Evolutionary conservation across 352 stramenopile species (phyloP), one percentile per base, ranked within the genome.

Genomic region (Pythium dissimile): DNA sequence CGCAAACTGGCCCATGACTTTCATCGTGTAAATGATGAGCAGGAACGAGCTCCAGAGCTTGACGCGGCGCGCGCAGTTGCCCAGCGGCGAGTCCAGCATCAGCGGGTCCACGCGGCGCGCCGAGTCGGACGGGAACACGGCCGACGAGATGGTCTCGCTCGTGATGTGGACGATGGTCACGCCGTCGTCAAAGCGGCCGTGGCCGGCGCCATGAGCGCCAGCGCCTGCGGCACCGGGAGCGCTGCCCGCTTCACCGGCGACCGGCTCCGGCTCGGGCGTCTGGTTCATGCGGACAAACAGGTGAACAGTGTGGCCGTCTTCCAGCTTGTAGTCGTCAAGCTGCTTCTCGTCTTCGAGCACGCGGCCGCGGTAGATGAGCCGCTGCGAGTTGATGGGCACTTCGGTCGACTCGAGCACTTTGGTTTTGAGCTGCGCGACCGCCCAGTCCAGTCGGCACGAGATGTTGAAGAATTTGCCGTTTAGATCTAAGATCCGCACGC

Each of bases 251-350:
- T 42, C 31, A 2, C 27, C 38, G 8, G 53, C 42, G 8, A 38
- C 44, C n/a, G 77, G 73, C 54, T 91, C 78, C 0, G 77, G 64
- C 35, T 92, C 83, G 5, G 80, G 75, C 8, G 66, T 80, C n/a
- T 70, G 69, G 1, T 71, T 73, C 67, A 83, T 67, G 18, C 86
- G 73, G 37, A 95, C 88, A 46, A 97, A 95, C 55, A 97, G 69
- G 62, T 97, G 91, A 38, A 97, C 77, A 9, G 85, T 97, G 59
- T 97, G 88, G 9, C 89, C 90, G 35, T 96, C 77, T 54, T 97
- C 89, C 4, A 97, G 78, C 43, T 95, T 94, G 67, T 97, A 97
- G 18, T 79, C 75, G 8, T 64, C 69, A 7, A 97, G 69, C 5
- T 67, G 45, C 30, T 79, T 62, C 3, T 86, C 80, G 52, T 97